Evolutionary conservation across 768 basidiomycete species (phyloP).

Genomic region (Cystofilobasidium capitatum): DNA sequence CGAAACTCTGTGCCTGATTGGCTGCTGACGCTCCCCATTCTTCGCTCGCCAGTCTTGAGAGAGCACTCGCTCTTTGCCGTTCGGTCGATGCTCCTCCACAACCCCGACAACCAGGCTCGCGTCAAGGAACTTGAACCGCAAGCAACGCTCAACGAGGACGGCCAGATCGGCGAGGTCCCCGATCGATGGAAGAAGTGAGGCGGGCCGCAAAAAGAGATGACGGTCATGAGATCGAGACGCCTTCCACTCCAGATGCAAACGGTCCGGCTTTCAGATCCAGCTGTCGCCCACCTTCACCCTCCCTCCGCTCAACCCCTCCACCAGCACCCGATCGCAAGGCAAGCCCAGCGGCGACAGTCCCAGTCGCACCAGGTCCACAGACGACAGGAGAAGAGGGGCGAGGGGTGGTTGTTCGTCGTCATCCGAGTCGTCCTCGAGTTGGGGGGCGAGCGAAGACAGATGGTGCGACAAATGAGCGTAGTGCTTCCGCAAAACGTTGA

Average conservation of each 20-base stretch:
- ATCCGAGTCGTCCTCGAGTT: not conserved
- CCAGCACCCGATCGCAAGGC: not conserved
- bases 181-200: conserved; percentile 19
- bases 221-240: not conserved
- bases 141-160: conserved; percentile 52
- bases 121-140: conserved; percentile 25
- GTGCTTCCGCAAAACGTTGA: not conserved
- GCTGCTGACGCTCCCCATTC: not conserved
- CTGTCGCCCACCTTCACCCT: not conserved
- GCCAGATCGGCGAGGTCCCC: conserved; percentile 20
- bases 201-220: not conserved
- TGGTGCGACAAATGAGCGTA: not conserved
- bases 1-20: not conserved
- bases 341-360: not conserved
- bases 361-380: not conserved
- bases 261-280: not conserved
- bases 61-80: conserved; percentile 86
- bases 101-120: conserved; percentile 61
- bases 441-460: not conserved
- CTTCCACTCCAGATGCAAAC: not conserved
- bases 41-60: conserved; percentile 55
- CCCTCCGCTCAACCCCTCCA: not conserved
- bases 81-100: conserved; percentile 64
- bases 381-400: not conserved
- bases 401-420: not conserved